Base-by-base conservation (phyloP, 2,329 filamentous ascomycete species). In the Colletotrichum sidae region DNA sequence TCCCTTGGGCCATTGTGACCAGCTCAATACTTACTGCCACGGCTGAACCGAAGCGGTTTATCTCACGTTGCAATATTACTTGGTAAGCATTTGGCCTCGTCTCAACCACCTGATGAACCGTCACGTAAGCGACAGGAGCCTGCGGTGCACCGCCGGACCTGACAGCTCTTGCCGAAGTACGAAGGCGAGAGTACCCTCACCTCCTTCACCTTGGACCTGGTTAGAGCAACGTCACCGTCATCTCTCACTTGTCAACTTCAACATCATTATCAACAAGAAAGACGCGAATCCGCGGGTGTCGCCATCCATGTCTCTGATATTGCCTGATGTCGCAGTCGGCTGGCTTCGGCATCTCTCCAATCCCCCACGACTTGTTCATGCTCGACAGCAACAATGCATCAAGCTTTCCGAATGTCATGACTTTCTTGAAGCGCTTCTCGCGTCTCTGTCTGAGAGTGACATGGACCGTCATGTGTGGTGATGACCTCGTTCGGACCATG, bases 281-380 rank as follows among this genome's bases (percentile, higher is more conserved):
- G 42, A 44, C 13, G 50, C 25, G 25, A 62, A 52, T 25, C 47
- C 53, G 34, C 13, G 34, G 7, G 15, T 35, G 42, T 53, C 41
- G 42, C 37, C 50, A 25, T 25, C 3, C 4, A 25, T 25, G 38
- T 44, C 46, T 6, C 47, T 42, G 42, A 34, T 37, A 56, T 65
- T 53, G 52, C 58, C 58, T 65, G 58, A 47, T 49, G 12, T 46
- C 35, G 58, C 25, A 44, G 46, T 41, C 62, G 62, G 58, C 58
- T 65, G 52, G 46, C 58, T 42, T 62, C 62, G 62, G 62, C 62
- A 55, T 62, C 58, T 41, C 58, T 17, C 62, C 41, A 33, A 62
- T 11, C 34, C 46, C 25, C 46, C 42, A 55, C 41, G 35, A 41
- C 33, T 13, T 46, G 33, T 33, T 25, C 25, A 25, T 4, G 25